A percentile compares a stretch with the other conserved stretches of the same genome.
Conservation (phyloP, 202 grass and related monocot species). For the Zoysia matrella region DNA sequence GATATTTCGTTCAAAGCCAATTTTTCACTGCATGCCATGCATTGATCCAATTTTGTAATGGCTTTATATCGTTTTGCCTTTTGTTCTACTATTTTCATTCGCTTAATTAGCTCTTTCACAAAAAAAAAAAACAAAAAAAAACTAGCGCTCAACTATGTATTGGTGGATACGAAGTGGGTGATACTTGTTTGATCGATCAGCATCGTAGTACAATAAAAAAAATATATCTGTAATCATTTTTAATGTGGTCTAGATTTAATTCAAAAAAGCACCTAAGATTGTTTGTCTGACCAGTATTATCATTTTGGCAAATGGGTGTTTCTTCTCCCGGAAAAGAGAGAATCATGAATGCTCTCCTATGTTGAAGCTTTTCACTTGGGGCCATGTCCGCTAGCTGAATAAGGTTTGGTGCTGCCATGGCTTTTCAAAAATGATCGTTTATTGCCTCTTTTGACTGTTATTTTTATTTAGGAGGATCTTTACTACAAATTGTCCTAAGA, state of each 20-base stretch:
- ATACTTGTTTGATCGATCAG: background rate
- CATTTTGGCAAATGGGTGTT: background rate
- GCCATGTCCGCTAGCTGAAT: background rate
- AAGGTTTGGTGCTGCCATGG: too few species aligned
- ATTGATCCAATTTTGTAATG: background rate
- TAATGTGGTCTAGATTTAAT: conserved; percentile 1
- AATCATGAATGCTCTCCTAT: too few species aligned
- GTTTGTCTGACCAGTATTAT: conserved; percentile 23
- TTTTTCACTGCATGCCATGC: background rate
- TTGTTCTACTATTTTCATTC: background rate
- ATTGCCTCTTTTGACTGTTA: background rate
- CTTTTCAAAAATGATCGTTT: too few species aligned
- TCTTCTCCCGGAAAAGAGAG: background rate
- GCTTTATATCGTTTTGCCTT: background rate
- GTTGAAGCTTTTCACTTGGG: too few species aligned
- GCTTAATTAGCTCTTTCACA: too few species aligned
- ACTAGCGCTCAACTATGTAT: background rate
- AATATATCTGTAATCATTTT: background rate
- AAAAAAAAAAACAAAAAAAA: too few species aligned
- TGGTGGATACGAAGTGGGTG: background rate
- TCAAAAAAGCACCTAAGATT: background rate
- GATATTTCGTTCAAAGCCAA: background rate
- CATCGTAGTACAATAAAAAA: background rate
- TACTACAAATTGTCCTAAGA: too few species aligned
- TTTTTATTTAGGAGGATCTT: background rate